phyloP scores from a whole-genome alignment of 768 basidiomycete genomes.

The Albatrellus ellisii region DNA sequence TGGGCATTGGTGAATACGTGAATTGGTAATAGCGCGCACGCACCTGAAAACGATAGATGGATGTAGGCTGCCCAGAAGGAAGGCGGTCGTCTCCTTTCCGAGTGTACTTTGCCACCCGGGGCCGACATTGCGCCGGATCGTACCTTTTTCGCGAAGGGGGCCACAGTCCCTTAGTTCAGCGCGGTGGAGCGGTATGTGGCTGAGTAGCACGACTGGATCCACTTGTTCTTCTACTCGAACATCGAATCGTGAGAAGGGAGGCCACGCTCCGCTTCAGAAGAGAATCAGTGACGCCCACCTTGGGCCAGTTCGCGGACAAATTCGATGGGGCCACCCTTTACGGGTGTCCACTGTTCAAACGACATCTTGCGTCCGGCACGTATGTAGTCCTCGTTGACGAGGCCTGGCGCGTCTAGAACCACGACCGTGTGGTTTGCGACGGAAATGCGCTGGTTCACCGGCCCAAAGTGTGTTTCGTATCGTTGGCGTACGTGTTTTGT shows the following conservation, averaged over 20 bases:
- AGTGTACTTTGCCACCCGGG: conserved; percentile 75
- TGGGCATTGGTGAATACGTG: too few relatives aligned
- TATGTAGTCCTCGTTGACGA: conserved; percentile 71
- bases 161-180: conserved; percentile 69
- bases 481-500: conserved; percentile 33
- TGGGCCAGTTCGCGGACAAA: conserved; percentile 37
- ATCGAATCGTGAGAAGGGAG: too few relatives aligned
- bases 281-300: conserved; percentile 15
- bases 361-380: conserved; percentile 34
- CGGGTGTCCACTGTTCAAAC: conserved; percentile 44
- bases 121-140: conserved; percentile 65
- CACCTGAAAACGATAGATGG: conserved; percentile 67
- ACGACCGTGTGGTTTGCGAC: conserved; percentile 62
- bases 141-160: conserved; percentile 55
- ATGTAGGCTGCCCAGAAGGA: conserved; percentile 52
- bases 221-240: conserved; percentile 9
- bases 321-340: conserved; percentile 40
- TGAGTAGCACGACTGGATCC: conserved; percentile 54
- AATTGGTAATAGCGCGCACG: too few relatives aligned
- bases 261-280: not conserved
- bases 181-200: conserved; percentile 77
- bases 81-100: conserved; percentile 65
- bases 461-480: conserved; percentile 52
- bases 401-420: conserved; percentile 58
- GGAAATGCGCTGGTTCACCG: conserved; percentile 47